Evolutionary conservation across 805 yeast genomes (phyloP).

Genomic region (Pichia heedii): DNA sequence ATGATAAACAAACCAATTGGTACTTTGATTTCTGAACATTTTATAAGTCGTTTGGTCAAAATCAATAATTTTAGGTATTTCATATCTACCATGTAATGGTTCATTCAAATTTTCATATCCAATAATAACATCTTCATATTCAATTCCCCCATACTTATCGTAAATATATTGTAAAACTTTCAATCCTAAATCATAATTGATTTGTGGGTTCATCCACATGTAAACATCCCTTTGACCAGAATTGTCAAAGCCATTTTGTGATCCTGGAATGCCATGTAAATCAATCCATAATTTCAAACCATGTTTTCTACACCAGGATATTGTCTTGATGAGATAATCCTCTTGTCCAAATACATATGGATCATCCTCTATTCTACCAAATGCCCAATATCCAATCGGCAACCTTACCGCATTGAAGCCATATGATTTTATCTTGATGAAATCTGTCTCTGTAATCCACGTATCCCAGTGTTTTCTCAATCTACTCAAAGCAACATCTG

Average conservation of each 20-base stretch:
- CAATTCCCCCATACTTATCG: slow-evolving; percentile 40
- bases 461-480: slow-evolving; percentile 47
- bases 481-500: slow-evolving; percentile 32
- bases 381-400: slow-evolving; percentile 81
- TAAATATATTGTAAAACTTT: slow-evolving; percentile 42
- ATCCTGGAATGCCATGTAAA: slow-evolving; percentile 75
- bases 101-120: slow-evolving; percentile 69
- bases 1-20: slow-evolving; percentile 45
- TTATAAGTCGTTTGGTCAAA: slow-evolving; percentile 37
- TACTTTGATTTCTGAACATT: slow-evolving; percentile 31
- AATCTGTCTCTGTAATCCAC: slow-evolving; percentile 53
- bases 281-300: slow-evolving; percentile 66
- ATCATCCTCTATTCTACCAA: slow-evolving; percentile 39
- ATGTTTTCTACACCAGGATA: slow-evolving; percentile 56
- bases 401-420: slow-evolving; percentile 68
- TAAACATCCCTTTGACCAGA: slow-evolving; percentile 52
- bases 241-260: slow-evolving; percentile 82
- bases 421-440: slow-evolving; percentile 36
- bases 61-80: slow-evolving; percentile 32
- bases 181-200: slow-evolving; percentile 39
- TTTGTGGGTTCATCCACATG: slow-evolving; percentile 33
- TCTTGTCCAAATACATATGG: slow-evolving; percentile 64
- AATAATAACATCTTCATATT: slow-evolving; percentile 47
- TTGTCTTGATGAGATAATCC: slow-evolving; percentile 50
- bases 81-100: slow-evolving; percentile 50